Evolutionary conservation across 352 stramenopile genomes (phyloP).

Genomic region (Peronospora tabacina): DNA sequence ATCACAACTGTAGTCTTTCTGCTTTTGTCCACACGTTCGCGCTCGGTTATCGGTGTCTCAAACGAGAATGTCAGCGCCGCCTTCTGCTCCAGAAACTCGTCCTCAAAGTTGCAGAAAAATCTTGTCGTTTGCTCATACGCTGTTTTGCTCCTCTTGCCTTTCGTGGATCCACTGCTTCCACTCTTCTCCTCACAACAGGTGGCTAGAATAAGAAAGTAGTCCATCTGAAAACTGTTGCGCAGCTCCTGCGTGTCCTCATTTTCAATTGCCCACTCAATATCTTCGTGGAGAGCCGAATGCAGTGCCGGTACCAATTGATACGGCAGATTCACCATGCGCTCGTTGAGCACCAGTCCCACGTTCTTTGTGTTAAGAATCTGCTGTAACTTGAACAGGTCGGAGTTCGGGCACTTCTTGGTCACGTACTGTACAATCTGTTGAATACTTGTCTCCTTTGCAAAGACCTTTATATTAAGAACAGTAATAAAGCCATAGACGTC

Average conservation of each 20-base stretch:
- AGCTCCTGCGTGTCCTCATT: conserved; percentile 63
- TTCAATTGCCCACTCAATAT: conserved; percentile 78
- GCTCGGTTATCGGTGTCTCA: conserved; percentile 57
- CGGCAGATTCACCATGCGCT: conserved; percentile 83
- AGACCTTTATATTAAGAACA: conserved; percentile 54
- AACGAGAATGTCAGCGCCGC: conserved; percentile 65
- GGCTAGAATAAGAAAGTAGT: conserved; percentile 77
- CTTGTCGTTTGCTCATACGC: conserved; percentile 57
- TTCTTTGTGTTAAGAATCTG: conserved; percentile 49
- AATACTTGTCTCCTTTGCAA: conserved; percentile 43
- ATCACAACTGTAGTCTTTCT: conserved; percentile 71
- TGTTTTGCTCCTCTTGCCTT: conserved; percentile 72
- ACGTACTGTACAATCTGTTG: conserved; percentile 75
- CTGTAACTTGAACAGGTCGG: conserved; percentile 43
- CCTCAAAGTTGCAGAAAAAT: conserved; percentile 83
- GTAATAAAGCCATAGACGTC: conserved; percentile 86
- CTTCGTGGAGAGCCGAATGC: conserved; percentile 72
- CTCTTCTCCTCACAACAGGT: conserved; percentile 56
- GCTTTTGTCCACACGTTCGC: conserved; percentile 47
- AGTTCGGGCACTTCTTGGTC: conserved; percentile 57
- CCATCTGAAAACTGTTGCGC: conserved; percentile 63
- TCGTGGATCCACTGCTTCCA: conserved; percentile 29
- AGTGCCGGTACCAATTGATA: conserved; percentile 79
- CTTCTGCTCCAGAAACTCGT: conserved; percentile 78
- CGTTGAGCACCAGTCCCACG: conserved; percentile 69